Evolutionary conservation across 805 yeast species (phyloP).

Genomic region (Candida parachauliodes): DNA sequence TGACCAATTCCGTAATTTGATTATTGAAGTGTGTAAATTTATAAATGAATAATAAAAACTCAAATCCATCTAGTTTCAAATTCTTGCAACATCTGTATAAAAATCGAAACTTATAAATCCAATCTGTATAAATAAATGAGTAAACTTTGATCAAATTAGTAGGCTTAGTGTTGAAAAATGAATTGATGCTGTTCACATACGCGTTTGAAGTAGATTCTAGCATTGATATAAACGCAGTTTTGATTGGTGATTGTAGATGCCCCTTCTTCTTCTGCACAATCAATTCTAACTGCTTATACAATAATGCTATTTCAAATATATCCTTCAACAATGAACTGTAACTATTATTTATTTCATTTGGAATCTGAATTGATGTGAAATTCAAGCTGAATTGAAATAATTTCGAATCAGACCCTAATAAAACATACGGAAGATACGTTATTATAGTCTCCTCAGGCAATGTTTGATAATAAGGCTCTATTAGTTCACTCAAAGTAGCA

Average conservation of each 20-base stretch:
- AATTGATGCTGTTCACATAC: slow-evolving; percentile 36
- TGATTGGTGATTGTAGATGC: slow-evolving; percentile 46
- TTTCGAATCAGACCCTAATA: slow-evolving; percentile 62
- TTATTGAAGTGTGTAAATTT: slow-evolving; percentile 65
- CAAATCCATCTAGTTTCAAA: slow-evolving; percentile 40
- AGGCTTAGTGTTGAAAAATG: slow-evolving; percentile 23
- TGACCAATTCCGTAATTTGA: slow-evolving; percentile 38
- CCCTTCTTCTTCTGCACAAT: slow-evolving; percentile 24
- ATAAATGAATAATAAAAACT: slow-evolving; percentile 52
- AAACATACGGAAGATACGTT: slow-evolving; percentile 47
- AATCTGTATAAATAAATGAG: slow-evolving; percentile 40
- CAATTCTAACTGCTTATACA: slow-evolving; percentile 47
- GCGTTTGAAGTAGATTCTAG: slow-evolving; percentile 35
- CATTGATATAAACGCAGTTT: slow-evolving; percentile 56
- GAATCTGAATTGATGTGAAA: slow-evolving; percentile 36
- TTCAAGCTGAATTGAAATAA: slow-evolving; percentile 42
- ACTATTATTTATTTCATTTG: slow-evolving; percentile 52
- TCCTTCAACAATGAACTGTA: slow-evolving; percentile 51
- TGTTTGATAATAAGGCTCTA: slow-evolving; percentile 29
- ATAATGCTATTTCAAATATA: slow-evolving; percentile 68
- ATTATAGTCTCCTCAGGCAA: slow-evolving; percentile 34
- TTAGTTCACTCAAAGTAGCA: slow-evolving; percentile 8
- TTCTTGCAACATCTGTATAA: slow-evolving; percentile 42
- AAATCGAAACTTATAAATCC: slow-evolving; percentile 56
- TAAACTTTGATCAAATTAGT: slow-evolving; percentile 33